A percentile compares a stretch with the other conserved stretches of the same genome.
These are phyloP conservation scores for Blastocystis sp. DNA, from an alignment of 352 stramenopile species.

Conservation along the genomic window DNA sequence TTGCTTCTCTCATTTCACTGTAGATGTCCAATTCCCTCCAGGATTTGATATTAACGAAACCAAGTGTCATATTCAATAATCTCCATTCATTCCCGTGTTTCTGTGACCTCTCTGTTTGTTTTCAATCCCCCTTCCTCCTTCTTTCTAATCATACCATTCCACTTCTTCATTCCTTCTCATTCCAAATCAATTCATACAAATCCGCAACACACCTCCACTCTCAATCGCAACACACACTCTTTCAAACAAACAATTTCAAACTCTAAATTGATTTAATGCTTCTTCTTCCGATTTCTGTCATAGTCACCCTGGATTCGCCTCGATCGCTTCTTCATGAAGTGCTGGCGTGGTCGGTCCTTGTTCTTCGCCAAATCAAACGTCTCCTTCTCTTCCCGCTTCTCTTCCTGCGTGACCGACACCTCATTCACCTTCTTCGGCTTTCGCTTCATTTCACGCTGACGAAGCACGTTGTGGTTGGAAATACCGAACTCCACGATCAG, in stretches of 20 bases:
- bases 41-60: no score
- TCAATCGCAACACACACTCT: no score
- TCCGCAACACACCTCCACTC: no score
- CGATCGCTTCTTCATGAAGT: conserved; percentile 26
- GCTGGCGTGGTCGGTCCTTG: background rate
- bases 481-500: conserved; percentile 30
- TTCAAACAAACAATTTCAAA: background rate
- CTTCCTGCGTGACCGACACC: conserved; percentile 31
- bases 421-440: conserved; percentile 70
- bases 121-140: no score
- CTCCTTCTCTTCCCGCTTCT: background rate
- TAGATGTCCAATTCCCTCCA: no score
- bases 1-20: no score
- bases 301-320: conserved; percentile 28
- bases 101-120: no score
- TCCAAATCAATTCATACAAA: no score
- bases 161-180: no score
- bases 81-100: no score
- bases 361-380: conserved; percentile 8
- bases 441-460: conserved; percentile 8
- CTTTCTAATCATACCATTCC: no score
- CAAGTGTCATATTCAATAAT: no score
- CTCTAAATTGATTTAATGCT: background rate
- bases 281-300: conserved; percentile 8
- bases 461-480: conserved; percentile 73